Percentiles rank a stretch among this genome's conserved stretches.
These are phyloP conservation scores for Aspergillus sparsus DNA, from an alignment of 495 filamentous ascomycete species.

Conservation along the genomic window DNA sequence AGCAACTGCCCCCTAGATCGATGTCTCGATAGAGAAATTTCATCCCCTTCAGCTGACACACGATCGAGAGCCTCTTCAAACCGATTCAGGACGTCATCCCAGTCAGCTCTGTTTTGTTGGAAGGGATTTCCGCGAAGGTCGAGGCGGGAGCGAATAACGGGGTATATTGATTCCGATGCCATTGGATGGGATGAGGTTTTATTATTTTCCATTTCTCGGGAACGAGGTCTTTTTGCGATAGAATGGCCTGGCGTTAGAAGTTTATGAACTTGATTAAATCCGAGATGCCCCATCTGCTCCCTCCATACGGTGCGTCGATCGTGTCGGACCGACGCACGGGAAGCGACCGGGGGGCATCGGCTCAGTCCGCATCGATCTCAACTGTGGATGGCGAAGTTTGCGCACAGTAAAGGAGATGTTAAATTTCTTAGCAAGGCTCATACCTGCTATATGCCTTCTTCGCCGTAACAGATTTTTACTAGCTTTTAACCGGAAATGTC, in stretches of 20 bases:
- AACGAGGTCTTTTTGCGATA: no score
- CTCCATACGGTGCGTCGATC: no score
- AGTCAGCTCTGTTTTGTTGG: slow-evolving; percentile 23
- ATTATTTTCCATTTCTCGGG: no score
- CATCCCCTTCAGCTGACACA: slow-evolving; percentile 25
- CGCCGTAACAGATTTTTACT: background rate
- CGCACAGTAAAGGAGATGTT: no score
- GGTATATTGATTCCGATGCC: slow-evolving; percentile 22
- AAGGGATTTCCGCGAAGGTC: slow-evolving; percentile 23
- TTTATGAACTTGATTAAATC: no score
- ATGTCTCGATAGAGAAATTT: slow-evolving; percentile 25
- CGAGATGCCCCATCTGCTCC: no score
- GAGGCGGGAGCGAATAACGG: slow-evolving; percentile 15
- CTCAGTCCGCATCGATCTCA: no score
- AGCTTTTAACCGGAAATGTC: background rate
- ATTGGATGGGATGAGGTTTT: background rate
- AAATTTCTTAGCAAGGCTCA: no score
- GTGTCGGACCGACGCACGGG: no score
- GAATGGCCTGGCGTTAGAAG: no score
- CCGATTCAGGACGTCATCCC: slow-evolving; percentile 22
- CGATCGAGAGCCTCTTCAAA: slow-evolving; percentile 25
- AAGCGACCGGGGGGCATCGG: no score
- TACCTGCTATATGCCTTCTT: background rate
- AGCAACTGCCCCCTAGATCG: slow-evolving; percentile 27
- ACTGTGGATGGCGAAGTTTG: no score